Conservation (phyloP, 495 filamentous ascomycete genomes). For the Podospora appendiculata region DNA sequence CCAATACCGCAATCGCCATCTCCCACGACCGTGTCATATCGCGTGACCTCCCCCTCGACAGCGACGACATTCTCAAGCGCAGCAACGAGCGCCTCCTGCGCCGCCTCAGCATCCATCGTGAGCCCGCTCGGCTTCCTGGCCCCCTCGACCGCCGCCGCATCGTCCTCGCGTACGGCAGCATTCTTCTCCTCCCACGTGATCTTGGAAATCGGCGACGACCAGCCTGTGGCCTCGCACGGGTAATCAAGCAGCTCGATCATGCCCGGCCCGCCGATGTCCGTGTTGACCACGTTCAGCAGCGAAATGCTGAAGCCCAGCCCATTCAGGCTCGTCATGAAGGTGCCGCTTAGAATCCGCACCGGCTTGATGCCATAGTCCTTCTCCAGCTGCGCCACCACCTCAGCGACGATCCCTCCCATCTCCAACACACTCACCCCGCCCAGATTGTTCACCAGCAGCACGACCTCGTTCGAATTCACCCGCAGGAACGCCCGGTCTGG, state of each 20-base stretch:
- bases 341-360: constrained; percentile 56
- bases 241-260: constrained; percentile 86
- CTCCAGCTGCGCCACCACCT: constrained; percentile 72
- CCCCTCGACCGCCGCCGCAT: constrained; percentile 33
- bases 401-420: constrained; percentile 79
- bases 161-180: constrained; percentile 31
- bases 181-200: constrained; percentile 50
- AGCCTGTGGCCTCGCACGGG: constrained; percentile 76
- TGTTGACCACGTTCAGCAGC: constrained; percentile 73
- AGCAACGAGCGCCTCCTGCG: constrained; percentile 54
- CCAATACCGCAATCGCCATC: constrained; percentile 95
- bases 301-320: constrained; percentile 88
- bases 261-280: constrained; percentile 66
- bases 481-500: constrained; percentile 73
- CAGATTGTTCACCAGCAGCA: constrained; percentile 87
- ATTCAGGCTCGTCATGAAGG: constrained; percentile 84
- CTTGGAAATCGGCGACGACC: constrained; percentile 66
- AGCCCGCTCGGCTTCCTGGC: constrained; percentile 57
- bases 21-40: constrained; percentile 85
- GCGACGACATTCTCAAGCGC: constrained; percentile 65
- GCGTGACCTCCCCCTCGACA: constrained; percentile 77
- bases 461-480: constrained; percentile 55
- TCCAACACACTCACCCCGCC: constrained; percentile 88
- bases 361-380: constrained; percentile 64
- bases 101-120: constrained; percentile 49